Evolutionary conservation across 1,139 yeast species (phyloP).

Genomic region (Scheffersomyces quercinus): DNA sequence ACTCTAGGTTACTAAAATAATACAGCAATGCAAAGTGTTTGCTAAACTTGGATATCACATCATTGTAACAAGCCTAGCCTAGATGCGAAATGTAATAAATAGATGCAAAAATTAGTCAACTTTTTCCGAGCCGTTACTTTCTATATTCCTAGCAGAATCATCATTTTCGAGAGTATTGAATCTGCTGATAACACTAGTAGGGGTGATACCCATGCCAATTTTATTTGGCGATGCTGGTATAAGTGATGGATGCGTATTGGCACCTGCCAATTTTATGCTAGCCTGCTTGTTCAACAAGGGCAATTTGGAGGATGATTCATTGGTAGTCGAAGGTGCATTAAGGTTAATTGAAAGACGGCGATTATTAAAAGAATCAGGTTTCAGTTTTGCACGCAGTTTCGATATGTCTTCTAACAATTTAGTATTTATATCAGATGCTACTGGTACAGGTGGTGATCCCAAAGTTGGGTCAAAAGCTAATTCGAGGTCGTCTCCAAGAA

Average conservation of each 20-base stretch:
- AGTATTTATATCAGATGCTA: background rate
- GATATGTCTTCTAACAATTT: background rate
- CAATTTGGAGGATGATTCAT: slow-evolving; percentile 13
- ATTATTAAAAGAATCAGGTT: background rate
- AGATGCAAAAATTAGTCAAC: slow-evolving; percentile 18
- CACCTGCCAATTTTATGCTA: slow-evolving; percentile 22
- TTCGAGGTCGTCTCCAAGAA: slow-evolving; percentile 29
- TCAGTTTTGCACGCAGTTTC: background rate
- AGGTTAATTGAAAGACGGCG: background rate
- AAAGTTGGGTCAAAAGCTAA: slow-evolving; percentile 30
- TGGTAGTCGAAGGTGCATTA: background rate
- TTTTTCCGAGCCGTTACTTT: slow-evolving; percentile 28
- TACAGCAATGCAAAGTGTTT: too few relatives aligned
- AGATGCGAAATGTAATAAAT: background rate
- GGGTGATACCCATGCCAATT: slow-evolving; percentile 6
- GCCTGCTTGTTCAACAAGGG: slow-evolving; percentile 40
- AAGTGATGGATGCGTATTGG: slow-evolving; percentile 2
- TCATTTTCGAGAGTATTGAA: slow-evolving; percentile 13
- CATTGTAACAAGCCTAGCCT: too few relatives aligned
- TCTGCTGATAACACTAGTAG: slow-evolving; percentile 17
- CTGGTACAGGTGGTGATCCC: slow-evolving; percentile 31
- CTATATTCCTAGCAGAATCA: slow-evolving; percentile 19
- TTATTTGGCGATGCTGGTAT: slow-evolving; percentile 4
- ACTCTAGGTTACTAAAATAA: too few relatives aligned
- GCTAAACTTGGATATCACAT: too few relatives aligned